Conservation (phyloP, 140 eudicot genomes). For the Cichorium intybus region DNA sequence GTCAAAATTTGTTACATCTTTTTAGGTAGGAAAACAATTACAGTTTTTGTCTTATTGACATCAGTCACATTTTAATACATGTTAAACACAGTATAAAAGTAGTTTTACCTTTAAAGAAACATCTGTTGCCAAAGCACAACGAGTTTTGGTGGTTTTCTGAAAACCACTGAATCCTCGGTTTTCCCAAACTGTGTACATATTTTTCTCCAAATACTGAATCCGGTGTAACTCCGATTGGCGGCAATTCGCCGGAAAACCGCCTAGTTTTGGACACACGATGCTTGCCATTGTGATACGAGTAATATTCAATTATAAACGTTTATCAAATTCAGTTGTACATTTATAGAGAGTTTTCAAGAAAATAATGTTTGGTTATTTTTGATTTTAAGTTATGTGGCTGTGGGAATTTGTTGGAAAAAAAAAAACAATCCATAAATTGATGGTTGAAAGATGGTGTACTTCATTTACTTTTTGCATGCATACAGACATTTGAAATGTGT, state of each 20-base stretch:
- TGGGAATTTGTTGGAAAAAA: constrained; percentile 23
- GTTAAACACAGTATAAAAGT: background rate
- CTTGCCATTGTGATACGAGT: constrained; percentile 27
- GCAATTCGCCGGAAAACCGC: constrained; percentile 1
- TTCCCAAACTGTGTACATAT: constrained; percentile 3
- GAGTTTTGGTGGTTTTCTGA: constrained; percentile 21
- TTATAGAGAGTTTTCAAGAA: constrained; percentile 3
- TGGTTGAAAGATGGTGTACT: background rate
- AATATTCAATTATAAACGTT: background rate
- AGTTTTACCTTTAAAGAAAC: constrained; percentile 23
- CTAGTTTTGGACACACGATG: constrained; percentile 23
- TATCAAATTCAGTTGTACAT: background rate
- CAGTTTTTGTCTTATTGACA: background rate
- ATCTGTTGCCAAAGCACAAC: constrained; percentile 30
- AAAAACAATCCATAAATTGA: constrained; percentile 11
- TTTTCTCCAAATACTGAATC: background rate
- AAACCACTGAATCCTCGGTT: background rate
- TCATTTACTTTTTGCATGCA: constrained; percentile 13
- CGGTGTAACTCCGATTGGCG: constrained; percentile 9
- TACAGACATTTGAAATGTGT: constrained; percentile 10
- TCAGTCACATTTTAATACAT: background rate
- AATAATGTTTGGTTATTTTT: constrained; percentile 7
- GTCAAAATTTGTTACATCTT: background rate
- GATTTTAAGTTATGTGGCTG: constrained; percentile 30
- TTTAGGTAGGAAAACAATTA: too few species aligned